A percentile compares a stretch with the other conserved stretches of the same genome.
These are phyloP conservation scores for Ganoderma multipileum DNA, from an alignment of 1,284 basidiomycete species.

Conservation along the genomic window DNA sequence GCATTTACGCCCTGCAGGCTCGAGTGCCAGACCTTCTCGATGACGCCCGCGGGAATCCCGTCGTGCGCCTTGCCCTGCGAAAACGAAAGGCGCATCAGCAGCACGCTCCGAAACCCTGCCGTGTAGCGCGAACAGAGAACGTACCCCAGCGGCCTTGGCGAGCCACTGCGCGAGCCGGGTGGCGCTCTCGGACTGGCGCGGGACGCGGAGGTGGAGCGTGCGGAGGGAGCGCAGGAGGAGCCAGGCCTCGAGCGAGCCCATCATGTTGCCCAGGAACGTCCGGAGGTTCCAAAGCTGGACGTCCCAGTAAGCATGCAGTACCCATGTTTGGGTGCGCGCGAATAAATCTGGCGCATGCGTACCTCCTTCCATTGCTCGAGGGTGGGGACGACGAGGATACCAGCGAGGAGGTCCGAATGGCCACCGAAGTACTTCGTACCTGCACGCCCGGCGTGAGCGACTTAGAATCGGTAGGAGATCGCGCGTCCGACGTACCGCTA, in stretches of 20 bases:
- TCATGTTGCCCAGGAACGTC: slow-evolving; percentile 72
- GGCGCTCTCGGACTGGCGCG: slow-evolving; percentile 79
- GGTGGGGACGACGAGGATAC: slow-evolving; percentile 79
- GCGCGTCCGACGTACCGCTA: slow-evolving; percentile 47
- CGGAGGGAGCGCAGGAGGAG: slow-evolving; percentile 87
- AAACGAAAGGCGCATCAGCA: too few species aligned
- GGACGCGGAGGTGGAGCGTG: slow-evolving; percentile 84
- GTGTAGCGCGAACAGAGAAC: not conserved
- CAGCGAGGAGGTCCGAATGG: slow-evolving; percentile 86
- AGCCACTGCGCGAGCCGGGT: slow-evolving; percentile 83
- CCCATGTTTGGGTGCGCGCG: too few species aligned
- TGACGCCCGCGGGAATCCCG: slow-evolving; percentile 67
- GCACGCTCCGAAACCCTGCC: too few species aligned
- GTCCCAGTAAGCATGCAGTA: too few species aligned
- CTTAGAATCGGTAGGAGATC: not conserved
- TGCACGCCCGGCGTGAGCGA: slow-evolving; percentile 34
- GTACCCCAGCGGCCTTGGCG: slow-evolving; percentile 38
- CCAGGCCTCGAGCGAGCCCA: slow-evolving; percentile 88
- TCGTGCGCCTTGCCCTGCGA: slow-evolving; percentile 34
- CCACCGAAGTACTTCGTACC: slow-evolving; percentile 93
- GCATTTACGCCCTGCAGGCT: slow-evolving; percentile 73
- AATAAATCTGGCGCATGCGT: too few species aligned
- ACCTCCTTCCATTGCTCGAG: slow-evolving; percentile 47
- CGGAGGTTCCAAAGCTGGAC: slow-evolving; percentile 70
- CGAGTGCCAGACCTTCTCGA: slow-evolving; percentile 81